phyloP scores from a whole-genome alignment of 1,284 basidiomycete genomes.

The Takashimella tepidaria region DNA sequence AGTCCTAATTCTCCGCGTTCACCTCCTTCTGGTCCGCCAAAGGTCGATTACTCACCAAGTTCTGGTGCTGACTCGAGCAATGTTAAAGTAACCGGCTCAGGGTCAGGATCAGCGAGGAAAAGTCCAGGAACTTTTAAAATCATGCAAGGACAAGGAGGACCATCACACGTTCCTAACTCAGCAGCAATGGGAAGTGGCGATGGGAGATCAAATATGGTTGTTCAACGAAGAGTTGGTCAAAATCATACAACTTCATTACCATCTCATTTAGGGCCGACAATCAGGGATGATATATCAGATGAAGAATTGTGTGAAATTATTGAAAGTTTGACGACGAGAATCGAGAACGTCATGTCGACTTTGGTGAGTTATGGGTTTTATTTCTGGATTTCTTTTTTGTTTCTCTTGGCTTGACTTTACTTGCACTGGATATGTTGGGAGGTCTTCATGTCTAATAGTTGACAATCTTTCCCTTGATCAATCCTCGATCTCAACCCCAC shows the following conservation, averaged over 20 bases:
- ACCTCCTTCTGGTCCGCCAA: background rate
- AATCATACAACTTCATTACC: conserved; percentile 52
- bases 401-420: no score
- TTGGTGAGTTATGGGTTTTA: conserved; percentile 46
- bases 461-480: no score
- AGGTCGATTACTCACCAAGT: background rate
- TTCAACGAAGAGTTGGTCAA: conserved; percentile 2
- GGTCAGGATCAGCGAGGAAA: conserved; percentile 18
- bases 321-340: conserved; percentile 66
- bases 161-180: conserved; percentile 14
- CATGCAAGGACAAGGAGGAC: conserved; percentile 36
- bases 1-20: background rate
- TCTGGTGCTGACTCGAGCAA: background rate
- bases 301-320: conserved; percentile 68
- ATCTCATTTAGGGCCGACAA: conserved; percentile 62
- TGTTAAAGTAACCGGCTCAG: background rate
- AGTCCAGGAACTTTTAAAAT: background rate
- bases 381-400: no score
- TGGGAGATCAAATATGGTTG: background rate
- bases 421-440: no score
- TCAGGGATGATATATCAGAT: conserved; percentile 69
- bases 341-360: conserved; percentile 71
- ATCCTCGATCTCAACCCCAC: no score
- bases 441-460: no score
- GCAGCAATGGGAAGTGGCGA: background rate